A percentile compares a stretch with the other conserved stretches of the same genome.
Evolutionary conservation across 2,329 filamentous ascomycete species (phyloP).

Genomic region (Zymoseptoria passerinii): DNA sequence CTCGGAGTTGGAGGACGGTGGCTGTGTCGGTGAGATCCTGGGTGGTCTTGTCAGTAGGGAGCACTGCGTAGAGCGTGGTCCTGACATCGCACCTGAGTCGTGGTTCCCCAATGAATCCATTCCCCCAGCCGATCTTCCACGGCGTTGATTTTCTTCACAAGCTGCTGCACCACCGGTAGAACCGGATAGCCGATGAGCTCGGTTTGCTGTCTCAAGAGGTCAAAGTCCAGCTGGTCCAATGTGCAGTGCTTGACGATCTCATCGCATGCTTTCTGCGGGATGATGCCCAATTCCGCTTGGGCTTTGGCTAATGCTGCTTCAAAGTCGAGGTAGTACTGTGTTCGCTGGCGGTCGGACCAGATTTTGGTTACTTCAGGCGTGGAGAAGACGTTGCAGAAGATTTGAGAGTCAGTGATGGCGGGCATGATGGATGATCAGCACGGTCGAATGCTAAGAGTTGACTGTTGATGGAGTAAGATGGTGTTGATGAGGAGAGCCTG

Average conservation of each 20-base stretch:
- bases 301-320: conserved; percentile 24
- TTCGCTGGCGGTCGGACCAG: conserved; percentile 25
- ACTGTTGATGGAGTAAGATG: background rate
- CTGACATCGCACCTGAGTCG: conserved; percentile 11
- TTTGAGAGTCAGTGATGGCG: conserved; percentile 23
- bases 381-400: conserved; percentile 25
- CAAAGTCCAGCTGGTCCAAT: conserved; percentile 15
- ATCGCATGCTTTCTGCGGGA: conserved; percentile 23
- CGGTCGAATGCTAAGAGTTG: background rate
- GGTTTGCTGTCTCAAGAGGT: conserved; percentile 19
- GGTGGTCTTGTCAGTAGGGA: background rate
- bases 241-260: conserved; percentile 23
- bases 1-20: conserved; percentile 23
- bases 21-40: conserved; percentile 26
- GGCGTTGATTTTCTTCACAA: conserved; percentile 22
- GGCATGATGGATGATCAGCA: conserved; percentile 16
- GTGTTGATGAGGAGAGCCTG: background rate
- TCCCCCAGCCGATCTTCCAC: conserved; percentile 21
- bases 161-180: conserved; percentile 21
- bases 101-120: conserved; percentile 27
- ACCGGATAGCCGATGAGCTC: conserved; percentile 25
- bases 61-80: no score
- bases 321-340: conserved; percentile 24
- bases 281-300: conserved; percentile 24
- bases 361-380: conserved; percentile 21